phyloP scores from a whole-genome alignment of 352 stramenopile genomes.

The Pythium myriotylum region DNA sequence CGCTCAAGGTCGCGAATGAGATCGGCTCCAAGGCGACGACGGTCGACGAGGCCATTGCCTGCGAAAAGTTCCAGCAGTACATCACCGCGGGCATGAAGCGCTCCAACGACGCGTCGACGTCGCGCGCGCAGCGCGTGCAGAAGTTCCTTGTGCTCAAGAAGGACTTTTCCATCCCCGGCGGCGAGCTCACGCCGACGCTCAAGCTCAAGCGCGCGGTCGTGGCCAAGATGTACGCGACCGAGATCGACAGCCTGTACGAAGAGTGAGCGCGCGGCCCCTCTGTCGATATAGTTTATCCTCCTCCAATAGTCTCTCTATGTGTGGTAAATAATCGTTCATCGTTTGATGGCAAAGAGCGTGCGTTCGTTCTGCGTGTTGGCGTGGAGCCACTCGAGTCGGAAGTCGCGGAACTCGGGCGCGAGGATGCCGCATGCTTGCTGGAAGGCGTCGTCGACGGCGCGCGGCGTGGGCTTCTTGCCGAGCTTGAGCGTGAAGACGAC shows the following conservation, averaged over 20 bases:
- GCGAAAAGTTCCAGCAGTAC: slow-evolving; percentile 74
- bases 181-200: slow-evolving; percentile 93
- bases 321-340: background rate
- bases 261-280: slow-evolving; percentile 18
- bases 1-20: slow-evolving; percentile 58
- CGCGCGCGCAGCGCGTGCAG: slow-evolving; percentile 61
- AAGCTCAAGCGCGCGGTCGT: slow-evolving; percentile 93
- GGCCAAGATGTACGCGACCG: slow-evolving; percentile 82
- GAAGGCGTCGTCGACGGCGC: slow-evolving; percentile 28
- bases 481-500: slow-evolving; percentile 46
- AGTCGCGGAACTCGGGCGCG: slow-evolving; percentile 20
- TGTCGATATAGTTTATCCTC: background rate
- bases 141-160: slow-evolving; percentile 79
- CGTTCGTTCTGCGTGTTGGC: slow-evolving; percentile 47
- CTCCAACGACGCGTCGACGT: slow-evolving; percentile 57
- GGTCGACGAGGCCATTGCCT: slow-evolving; percentile 72
- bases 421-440: slow-evolving; percentile 17
- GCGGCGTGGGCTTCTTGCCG: slow-evolving; percentile 33
- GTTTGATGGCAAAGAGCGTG: slow-evolving; percentile 34
- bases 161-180: slow-evolving; percentile 87
- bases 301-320: slow-evolving; percentile 1
- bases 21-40: slow-evolving; percentile 74
- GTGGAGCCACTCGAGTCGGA: slow-evolving; percentile 37
- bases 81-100: slow-evolving; percentile 70
- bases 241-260: slow-evolving; percentile 89